These are phyloP conservation scores for Pisolithus tinctorius DNA, from an alignment of 768 basidiomycete genomes.

Conservation along the genomic window DNA sequence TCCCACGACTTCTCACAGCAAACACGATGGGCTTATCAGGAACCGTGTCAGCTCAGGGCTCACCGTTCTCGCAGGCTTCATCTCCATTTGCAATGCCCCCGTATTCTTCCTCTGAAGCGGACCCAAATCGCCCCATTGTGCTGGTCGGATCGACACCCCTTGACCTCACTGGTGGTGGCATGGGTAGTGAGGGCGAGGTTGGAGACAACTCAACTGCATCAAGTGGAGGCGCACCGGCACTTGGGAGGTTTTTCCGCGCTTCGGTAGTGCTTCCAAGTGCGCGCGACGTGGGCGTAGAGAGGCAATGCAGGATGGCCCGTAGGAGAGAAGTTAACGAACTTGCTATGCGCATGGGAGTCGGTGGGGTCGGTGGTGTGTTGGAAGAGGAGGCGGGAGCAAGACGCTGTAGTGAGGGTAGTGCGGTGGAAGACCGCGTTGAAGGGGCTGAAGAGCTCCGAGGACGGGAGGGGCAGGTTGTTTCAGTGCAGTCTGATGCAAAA, in stretches of 20 bases:
- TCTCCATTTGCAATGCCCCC: conserved; percentile 44
- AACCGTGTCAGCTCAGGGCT: conserved; percentile 7
- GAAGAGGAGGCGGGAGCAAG: conserved; percentile 22
- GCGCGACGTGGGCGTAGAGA: conserved; percentile 51
- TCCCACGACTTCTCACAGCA: conserved; percentile 45
- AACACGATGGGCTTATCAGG: conserved; percentile 8
- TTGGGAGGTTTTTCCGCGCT: conserved; percentile 53
- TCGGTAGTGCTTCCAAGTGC: conserved; percentile 60
- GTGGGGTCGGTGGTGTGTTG: conserved; percentile 62
- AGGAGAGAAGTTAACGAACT: conserved; percentile 75
- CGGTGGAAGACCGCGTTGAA: not conserved
- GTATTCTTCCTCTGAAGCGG: conserved; percentile 24
- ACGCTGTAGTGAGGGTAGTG: not conserved
- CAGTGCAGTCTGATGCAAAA: not conserved
- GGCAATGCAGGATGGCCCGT: conserved; percentile 48
- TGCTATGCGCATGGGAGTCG: conserved; percentile 78
- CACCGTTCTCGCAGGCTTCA: conserved; percentile 28
- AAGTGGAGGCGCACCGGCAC: conserved; percentile 3
- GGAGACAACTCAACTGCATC: conserved; percentile 8
- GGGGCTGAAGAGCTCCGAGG: conserved; percentile 5
- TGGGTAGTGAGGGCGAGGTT: conserved; percentile 13
- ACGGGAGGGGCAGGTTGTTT: not conserved
- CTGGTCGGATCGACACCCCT: conserved; percentile 17
- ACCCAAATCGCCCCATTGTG: conserved; percentile 18
- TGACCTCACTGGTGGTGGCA: conserved; percentile 14